phyloP scores from a whole-genome alignment of 306 rosid genomes.

The Echinosophora koreensis region DNA sequence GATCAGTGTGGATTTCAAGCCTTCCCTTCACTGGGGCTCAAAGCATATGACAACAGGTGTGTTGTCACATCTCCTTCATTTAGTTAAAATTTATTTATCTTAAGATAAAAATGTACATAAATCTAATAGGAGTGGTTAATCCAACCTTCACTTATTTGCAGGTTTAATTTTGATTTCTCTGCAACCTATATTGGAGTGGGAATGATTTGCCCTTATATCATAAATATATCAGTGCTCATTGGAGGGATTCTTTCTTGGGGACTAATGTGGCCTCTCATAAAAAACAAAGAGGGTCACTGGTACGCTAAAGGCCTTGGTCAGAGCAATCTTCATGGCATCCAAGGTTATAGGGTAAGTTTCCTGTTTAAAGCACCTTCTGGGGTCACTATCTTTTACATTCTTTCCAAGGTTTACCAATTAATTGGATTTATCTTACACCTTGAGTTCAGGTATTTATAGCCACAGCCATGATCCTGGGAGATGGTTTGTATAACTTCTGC shows the following conservation, averaged over 20 bases:
- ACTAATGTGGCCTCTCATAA: constrained; percentile 62
- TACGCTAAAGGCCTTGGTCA: constrained; percentile 38
- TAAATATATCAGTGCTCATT: constrained; percentile 59
- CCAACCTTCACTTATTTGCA: constrained; percentile 37
- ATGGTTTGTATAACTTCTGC: constrained; percentile 62
- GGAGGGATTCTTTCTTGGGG: constrained; percentile 73
- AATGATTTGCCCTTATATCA: constrained; percentile 67
- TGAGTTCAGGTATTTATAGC: constrained; percentile 61
- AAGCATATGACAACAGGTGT: constrained; percentile 54
- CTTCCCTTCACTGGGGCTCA: constrained; percentile 63
- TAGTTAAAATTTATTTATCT: not conserved
- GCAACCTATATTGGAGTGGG: constrained; percentile 66
- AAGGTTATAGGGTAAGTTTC: constrained; percentile 61
- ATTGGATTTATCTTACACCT: constrained; percentile 35
- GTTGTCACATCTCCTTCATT: constrained; percentile 30
- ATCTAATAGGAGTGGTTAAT: constrained; percentile 7
- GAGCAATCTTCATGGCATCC: constrained; percentile 48
- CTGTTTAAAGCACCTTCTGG: constrained; percentile 12
- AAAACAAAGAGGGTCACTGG: constrained; percentile 58
- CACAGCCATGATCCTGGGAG: constrained; percentile 61
- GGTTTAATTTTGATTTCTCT: constrained; percentile 65
- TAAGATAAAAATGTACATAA: too few relatives aligned
- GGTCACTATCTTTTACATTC: constrained; percentile 1
- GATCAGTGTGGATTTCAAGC: constrained; percentile 60
- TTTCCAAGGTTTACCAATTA: constrained; percentile 17